Evolutionary conservation across 148 eudicot genomes (phyloP), one percentile per base, ranked within the genome.

Genomic region (Cornus suecica): DNA sequence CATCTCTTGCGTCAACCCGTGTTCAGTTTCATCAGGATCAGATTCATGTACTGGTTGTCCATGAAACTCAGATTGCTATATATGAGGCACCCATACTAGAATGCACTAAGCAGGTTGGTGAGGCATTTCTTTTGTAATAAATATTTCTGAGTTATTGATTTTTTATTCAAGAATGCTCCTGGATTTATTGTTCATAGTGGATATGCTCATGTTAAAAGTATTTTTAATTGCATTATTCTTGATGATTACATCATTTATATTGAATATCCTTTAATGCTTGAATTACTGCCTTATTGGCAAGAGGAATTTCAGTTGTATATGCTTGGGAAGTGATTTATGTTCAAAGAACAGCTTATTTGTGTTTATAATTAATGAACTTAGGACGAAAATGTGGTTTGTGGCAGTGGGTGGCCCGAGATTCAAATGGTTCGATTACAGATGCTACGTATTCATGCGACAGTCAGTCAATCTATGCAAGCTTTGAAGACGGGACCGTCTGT

Each of bases 401-500:
- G 68, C 86, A 90, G 95, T 87, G 95, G 95, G 42, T 84, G 29
- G 82, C 86, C 4, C 76, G 54, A 32, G 82, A 79, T 56, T 73
- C 79, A n/a, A 71, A 70, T 31, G 76, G 79, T 42, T 65, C 87
- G 23, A 89, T 91, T 72, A 82, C 87, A 2, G 88, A 89, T 77
- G 92, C 95, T 27, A 76, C 88, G 26, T 91, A 81, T 73, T 84
- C 95, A 4, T 91, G 92, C 63, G 92, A 91, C 30, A 84, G 95
- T 81, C 88, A 83, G 65, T 73, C 78, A 27, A 77, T 91, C 16
- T 84, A 79, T 52, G 87, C 84, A 25, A 64, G 86, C 81, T 80
- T 87, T 77, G 87, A 78, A 22, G 91, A 89, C 68, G 92, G 92
- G 15, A 82, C 78, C 34, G 72, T 91, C 18, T 51, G 74, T 27